phyloP scores from a whole-genome alignment of 106 monocot genomes.

The Platanthera zijinensis region DNA sequence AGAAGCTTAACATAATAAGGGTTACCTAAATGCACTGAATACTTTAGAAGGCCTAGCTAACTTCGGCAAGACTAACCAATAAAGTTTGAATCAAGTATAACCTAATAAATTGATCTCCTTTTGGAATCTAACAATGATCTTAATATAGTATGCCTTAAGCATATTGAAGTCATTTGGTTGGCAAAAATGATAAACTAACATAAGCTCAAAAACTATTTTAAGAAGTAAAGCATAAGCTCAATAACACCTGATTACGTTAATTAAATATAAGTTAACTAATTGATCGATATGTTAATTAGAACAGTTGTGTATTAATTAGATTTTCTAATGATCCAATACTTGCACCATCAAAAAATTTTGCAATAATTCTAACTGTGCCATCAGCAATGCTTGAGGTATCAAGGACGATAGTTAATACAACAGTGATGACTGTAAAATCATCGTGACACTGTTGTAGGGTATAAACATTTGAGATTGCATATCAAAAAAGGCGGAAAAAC shows the following conservation, averaged over 20 bases:
- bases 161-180: background rate
- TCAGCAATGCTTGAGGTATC: background rate
- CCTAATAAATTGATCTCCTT: background rate
- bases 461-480: no score
- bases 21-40: background rate
- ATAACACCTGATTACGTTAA: background rate
- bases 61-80: background rate
- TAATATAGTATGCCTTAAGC: background rate
- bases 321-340: background rate
- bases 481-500: background rate
- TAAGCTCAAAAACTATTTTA: background rate
- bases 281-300: background rate
- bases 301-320: background rate
- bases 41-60: background rate
- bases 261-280: background rate
- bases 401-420: background rate
- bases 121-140: background rate
- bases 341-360: background rate
- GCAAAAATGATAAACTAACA: background rate
- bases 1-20: background rate
- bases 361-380: background rate
- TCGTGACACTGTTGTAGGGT: background rate
- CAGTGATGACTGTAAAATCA: background rate
- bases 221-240: background rate
- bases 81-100: background rate